These are phyloP conservation scores for Isoetes taiwanensis DNA, from an alignment of 75 land plant species.

Conservation along the genomic window DNA sequence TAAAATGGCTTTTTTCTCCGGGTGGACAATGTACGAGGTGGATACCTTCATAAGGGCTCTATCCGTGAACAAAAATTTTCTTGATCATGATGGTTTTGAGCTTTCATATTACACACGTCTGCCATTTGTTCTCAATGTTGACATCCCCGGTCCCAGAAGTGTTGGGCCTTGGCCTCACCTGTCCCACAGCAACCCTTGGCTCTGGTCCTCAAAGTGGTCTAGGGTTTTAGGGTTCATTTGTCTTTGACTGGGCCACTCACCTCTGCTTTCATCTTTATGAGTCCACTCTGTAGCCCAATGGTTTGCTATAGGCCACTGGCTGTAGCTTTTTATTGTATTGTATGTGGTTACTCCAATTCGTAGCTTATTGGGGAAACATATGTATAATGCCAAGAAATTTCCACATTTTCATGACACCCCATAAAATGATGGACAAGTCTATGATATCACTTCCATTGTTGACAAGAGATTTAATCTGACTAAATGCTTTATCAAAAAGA, in stretches of 20 bases:
- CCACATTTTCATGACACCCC: conserved; percentile 43
- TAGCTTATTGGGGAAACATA: conserved; percentile 35
- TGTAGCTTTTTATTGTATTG: conserved; percentile 34
- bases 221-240: conserved; percentile 42
- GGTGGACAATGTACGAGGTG: conserved; percentile 58
- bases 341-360: conserved; percentile 45
- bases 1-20: neutral
- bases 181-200: conserved; percentile 55
- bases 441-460: conserved; percentile 38
- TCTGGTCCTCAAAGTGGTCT: conserved; percentile 48
- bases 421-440: conserved; percentile 32
- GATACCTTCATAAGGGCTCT: conserved; percentile 36
- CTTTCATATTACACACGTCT: conserved; percentile 58
- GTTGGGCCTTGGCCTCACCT: conserved; percentile 39
- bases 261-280: conserved; percentile 41
- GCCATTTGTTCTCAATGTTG: conserved; percentile 39
- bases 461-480: conserved; percentile 33
- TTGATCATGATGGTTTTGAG: conserved; percentile 38
- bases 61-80: conserved; percentile 44
- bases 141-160: conserved; percentile 47
- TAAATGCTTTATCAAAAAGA: conserved; percentile 21
- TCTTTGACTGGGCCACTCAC: conserved; percentile 57
- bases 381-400: conserved; percentile 53
- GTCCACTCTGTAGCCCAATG: conserved; percentile 56
- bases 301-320: conserved; percentile 55